Base-by-base conservation (phyloP, 805 yeast genomes). In the Zygosaccharomyces lentus region DNA sequence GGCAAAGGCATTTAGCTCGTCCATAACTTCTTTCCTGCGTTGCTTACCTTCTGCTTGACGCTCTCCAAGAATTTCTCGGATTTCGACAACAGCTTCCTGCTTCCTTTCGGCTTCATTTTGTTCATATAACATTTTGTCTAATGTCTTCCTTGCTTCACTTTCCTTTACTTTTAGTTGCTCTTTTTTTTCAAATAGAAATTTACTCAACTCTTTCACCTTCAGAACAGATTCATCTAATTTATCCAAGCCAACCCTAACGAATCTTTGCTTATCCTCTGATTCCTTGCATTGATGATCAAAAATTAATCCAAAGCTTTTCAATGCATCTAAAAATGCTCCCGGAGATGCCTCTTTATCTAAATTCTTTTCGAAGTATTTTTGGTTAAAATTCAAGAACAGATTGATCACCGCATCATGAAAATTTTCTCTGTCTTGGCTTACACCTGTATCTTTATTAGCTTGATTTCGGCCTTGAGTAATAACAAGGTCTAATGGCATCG, bases 91-190 rank as follows among this genome's bases (percentile, higher is more conserved):
- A 6, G 93, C 89, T 49, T 86, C 96, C 48, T 85, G 84, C 54
- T 84, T 88, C 52, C 96, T 72, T 61, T 91, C 98, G 0, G 97
- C 91, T 55, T 88, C 96, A 58, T 87, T 88, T 60, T 91, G 98
- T 35, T 88, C 95, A 1, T 73, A 66, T 10, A 91, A 73, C 86
- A 91, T 87, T 45, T 71, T 78, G 56, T 82, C 79, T 34, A 91
- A 73, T 74, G 87, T 85, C 21, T 66, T 65, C 47, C 78, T 75
- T 0, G 96, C 96, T 52, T 84, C 86, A 10, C 64, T 54, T 46
- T 84, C 87, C 50, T 89, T 91, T 0, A 31, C 45, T 16, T 62
- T 60, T 25, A 91, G 69, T 17, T 66, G 67, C 1, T 46, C 52
- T 49, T 77, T 75, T 57, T 87, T 84, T 21, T 56, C 65, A 0